Evolutionary conservation across 345 rosid genomes (phyloP).

Genomic region (Hibiscus tridactylites): DNA sequence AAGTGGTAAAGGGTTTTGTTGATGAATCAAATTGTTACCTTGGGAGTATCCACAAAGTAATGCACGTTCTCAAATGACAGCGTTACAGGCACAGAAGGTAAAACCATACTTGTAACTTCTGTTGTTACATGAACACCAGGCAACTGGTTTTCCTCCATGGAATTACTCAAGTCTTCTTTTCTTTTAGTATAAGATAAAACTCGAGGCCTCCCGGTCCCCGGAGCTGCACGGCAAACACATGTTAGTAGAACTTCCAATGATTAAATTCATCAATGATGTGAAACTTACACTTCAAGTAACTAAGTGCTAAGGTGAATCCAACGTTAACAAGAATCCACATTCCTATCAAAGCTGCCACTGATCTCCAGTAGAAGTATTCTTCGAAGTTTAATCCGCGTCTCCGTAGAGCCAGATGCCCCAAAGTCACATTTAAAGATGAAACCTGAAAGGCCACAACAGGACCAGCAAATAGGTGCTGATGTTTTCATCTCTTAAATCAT

Average conservation of each 20-base stretch:
- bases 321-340: slow-evolving; percentile 30
- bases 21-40: slow-evolving; percentile 24
- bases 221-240: slow-evolving; percentile 16
- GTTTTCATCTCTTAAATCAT: not conserved
- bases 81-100: slow-evolving; percentile 55
- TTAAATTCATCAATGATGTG: not conserved
- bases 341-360: slow-evolving; percentile 33
- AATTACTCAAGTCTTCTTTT: slow-evolving; percentile 18
- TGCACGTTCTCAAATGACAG: slow-evolving; percentile 52
- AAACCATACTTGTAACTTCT: slow-evolving; percentile 25
- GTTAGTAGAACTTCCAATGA: not conserved
- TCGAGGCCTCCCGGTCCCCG: slow-evolving; percentile 18
- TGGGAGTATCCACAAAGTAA: slow-evolving; percentile 52
- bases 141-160: slow-evolving; percentile 6
- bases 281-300: slow-evolving; percentile 26
- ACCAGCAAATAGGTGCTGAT: not conserved
- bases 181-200: slow-evolving; percentile 21
- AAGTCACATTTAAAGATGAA: slow-evolving; percentile 26
- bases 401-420: slow-evolving; percentile 23
- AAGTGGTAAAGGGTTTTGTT: not conserved
- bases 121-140: not conserved
- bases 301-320: slow-evolving; percentile 29
- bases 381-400: slow-evolving; percentile 25
- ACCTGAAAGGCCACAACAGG: slow-evolving; percentile 19
- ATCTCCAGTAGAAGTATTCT: slow-evolving; percentile 28